A percentile compares a stretch with the other conserved stretches of the same genome.
phyloP scores from a whole-genome alignment of 768 basidiomycete genomes.

The Tulasnella sp. region DNA sequence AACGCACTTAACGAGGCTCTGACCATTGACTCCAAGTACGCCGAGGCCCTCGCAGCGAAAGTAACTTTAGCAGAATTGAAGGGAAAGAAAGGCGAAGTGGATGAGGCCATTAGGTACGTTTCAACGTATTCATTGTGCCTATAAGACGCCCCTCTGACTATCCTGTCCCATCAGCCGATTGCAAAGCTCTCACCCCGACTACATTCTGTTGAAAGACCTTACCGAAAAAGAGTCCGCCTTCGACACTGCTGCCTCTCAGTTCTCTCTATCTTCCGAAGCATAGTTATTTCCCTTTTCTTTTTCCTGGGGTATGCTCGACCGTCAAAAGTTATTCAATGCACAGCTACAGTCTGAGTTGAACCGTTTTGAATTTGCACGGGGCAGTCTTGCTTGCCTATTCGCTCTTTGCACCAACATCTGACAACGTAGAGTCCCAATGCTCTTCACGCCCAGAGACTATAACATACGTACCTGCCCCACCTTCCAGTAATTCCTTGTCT shows the following conservation, averaged over 20 bases:
- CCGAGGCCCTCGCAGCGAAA: conserved; percentile 68
- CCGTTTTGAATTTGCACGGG: not conserved
- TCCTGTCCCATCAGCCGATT: conserved; percentile 46
- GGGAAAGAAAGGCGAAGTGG: conserved; percentile 60
- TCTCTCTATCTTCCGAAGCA: conserved; percentile 54
- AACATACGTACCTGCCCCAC: not conserved
- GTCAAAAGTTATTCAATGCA: not conserved
- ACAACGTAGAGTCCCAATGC: not conserved
- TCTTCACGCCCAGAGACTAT: not conserved
- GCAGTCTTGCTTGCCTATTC: not conserved
- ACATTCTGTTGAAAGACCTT: conserved; percentile 73
- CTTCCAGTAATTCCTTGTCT: not conserved
- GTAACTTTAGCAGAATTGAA: conserved; percentile 66
- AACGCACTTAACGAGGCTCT: conserved; percentile 80
- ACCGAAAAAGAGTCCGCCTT: conserved; percentile 63
- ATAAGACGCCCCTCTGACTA: conserved; percentile 28
- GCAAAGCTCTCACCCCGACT: conserved; percentile 58
- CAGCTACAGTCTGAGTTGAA: not conserved
- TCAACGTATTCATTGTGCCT: conserved; percentile 25
- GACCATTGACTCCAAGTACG: conserved; percentile 49
- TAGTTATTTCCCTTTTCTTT: not conserved
- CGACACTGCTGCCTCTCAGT: conserved; percentile 63
- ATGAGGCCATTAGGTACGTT: conserved; percentile 69
- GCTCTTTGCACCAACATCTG: not conserved
- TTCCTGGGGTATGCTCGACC: not conserved